These are phyloP conservation scores for Ceratocystis cubensis DNA, from an alignment of 2,329 filamentous ascomycete genomes.

Conservation along the genomic window DNA sequence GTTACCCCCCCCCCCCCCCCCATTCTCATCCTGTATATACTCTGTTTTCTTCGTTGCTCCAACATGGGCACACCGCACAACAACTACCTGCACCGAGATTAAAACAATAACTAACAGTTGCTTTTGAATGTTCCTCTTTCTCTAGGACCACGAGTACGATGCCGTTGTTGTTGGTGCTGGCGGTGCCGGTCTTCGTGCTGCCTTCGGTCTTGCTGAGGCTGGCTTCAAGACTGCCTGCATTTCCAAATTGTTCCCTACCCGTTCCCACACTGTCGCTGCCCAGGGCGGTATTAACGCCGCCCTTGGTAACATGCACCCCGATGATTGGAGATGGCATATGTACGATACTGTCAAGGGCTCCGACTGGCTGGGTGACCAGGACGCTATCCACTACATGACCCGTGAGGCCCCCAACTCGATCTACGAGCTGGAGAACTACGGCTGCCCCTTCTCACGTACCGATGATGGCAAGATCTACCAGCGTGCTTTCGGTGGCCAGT, in stretches of 20 bases:
- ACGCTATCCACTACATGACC: slow-evolving; percentile 98
- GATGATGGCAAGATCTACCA: slow-evolving; percentile 97
- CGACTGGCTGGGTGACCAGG: slow-evolving; percentile 94
- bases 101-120: neutral
- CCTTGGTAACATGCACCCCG: slow-evolving; percentile 91
- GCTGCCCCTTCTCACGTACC: slow-evolving; percentile 91
- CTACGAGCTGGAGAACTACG: slow-evolving; percentile 93
- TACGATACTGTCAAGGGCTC: slow-evolving; percentile 97
- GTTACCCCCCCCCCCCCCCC: slow-evolving; percentile 26
- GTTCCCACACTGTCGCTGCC: slow-evolving; percentile 71
- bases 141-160: slow-evolving; percentile 95
- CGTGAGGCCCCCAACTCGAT: slow-evolving; percentile 83
- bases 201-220: slow-evolving; percentile 75
- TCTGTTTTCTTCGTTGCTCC: neutral
- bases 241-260: slow-evolving; percentile 73
- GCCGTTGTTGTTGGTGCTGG: slow-evolving; percentile 83
- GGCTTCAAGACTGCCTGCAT: slow-evolving; percentile 86
- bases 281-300: slow-evolving; percentile 81
- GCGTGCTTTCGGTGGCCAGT: slow-evolving; percentile 96
- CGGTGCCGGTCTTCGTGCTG: slow-evolving; percentile 67
- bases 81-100: too few species aligned
- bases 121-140: neutral
- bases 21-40: neutral
- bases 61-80: too few species aligned
- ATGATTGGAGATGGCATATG: slow-evolving; percentile 99